Conservation (phyloP, 1,284 basidiomycete species). For the Schizopora paradoxa region DNA sequence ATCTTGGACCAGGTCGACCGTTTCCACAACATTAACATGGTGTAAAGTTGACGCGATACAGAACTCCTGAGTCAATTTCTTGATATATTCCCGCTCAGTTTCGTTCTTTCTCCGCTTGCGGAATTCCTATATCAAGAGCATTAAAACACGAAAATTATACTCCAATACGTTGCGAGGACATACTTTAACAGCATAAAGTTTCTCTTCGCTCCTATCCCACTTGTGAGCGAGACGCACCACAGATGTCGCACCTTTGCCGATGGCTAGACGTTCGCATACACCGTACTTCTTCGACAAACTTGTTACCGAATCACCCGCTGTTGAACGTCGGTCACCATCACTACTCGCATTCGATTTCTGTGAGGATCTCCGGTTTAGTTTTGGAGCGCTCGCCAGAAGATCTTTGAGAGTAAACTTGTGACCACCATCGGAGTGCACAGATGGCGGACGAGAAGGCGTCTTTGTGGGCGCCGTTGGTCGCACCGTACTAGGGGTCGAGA, state of each 20-base stretch:
- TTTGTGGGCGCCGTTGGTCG: conserved; percentile 8
- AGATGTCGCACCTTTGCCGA: conserved; percentile 96
- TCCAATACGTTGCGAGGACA: conserved; percentile 23
- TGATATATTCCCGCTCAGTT: conserved; percentile 98
- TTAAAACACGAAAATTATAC: not conserved
- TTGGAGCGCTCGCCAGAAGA: conserved; percentile 64
- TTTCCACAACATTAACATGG: conserved; percentile 96
- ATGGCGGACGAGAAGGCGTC: conserved; percentile 21
- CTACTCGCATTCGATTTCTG: conserved; percentile 62
- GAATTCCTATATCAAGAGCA: conserved; percentile 67
- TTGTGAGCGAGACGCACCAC: conserved; percentile 97
- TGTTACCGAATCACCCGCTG: conserved; percentile 53
- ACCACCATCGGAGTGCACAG: conserved; percentile 53
- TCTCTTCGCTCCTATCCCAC: conserved; percentile 96
- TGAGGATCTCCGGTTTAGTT: conserved; percentile 67
- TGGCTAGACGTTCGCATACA: conserved; percentile 93
- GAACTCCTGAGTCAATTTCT: conserved; percentile 99
- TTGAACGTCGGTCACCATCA: conserved; percentile 57
- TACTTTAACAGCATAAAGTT: conserved; percentile 98
- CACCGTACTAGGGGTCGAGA: conserved; percentile 32
- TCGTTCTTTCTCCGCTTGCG: conserved; percentile 97
- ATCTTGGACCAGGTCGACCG: conserved; percentile 97
- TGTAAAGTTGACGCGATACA: conserved; percentile 98
- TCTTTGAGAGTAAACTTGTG: conserved; percentile 84
- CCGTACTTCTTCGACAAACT: conserved; percentile 91